Percentiles rank a stretch among this genome's conserved stretches.
These are phyloP conservation scores for Trebouxia gelatinosa DNA, from an alignment of 163 green algal species.

Conservation along the genomic window DNA sequence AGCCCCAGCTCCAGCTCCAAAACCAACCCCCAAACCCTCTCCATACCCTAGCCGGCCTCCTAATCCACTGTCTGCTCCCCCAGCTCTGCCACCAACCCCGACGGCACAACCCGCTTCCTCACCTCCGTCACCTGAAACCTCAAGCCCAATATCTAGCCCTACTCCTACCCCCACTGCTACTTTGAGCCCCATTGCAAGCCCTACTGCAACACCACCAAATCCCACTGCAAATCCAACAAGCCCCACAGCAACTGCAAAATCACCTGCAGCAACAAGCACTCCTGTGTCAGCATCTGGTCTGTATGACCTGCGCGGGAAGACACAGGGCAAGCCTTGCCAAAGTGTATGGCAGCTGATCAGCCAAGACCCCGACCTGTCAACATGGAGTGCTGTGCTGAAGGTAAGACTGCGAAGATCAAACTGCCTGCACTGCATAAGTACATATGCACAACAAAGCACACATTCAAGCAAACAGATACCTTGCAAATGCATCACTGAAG, in stretches of 20 bases:
- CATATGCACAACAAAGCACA: too few species aligned
- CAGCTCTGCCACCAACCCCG: background rate
- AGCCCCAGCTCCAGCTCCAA: background rate
- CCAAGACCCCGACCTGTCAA: slow-evolving; percentile 10
- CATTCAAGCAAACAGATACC: too few species aligned
- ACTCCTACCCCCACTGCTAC: background rate
- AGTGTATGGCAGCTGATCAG: slow-evolving; percentile 6
- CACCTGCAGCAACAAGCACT: background rate
- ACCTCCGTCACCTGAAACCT: background rate
- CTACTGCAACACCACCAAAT: background rate
- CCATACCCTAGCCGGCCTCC: background rate
- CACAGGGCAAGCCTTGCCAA: background rate
- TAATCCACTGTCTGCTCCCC: too few species aligned
- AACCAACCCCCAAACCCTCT: background rate
- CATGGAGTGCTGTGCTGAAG: slow-evolving; percentile 7
- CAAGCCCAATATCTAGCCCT: background rate
- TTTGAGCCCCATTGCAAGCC: background rate
- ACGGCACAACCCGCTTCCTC: background rate
- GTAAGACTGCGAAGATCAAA: background rate
- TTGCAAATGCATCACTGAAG: too few species aligned
- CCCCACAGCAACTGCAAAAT: background rate
- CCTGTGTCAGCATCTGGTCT: slow-evolving; percentile 1
- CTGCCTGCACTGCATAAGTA: background rate
- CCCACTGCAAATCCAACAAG: too few species aligned
- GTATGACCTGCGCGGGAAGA: background rate